Percentiles rank a stretch among this genome's conserved stretches.
Conservation (phyloP, 192 early-diverging fungal genomes). For the Mortierella claussenii region DNA sequence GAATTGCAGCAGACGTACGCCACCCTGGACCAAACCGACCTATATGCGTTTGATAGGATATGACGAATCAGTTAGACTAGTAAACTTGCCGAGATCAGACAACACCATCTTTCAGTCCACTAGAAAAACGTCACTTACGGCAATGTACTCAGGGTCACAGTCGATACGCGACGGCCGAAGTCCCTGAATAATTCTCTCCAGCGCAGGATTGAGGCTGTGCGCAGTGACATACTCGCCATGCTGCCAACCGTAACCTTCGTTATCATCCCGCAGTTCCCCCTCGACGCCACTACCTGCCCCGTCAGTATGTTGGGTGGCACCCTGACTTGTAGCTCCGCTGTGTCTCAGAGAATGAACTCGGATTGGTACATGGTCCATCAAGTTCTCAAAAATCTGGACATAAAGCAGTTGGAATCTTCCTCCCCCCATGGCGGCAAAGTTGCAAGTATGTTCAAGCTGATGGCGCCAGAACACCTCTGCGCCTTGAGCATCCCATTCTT, state of each 20-base stretch:
- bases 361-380: constrained; percentile 46
- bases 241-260: constrained; percentile 16
- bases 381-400: constrained; percentile 43
- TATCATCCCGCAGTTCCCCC: neutral
- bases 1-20: constrained; percentile 43
- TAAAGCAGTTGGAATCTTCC: constrained; percentile 49
- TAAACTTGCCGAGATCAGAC: no score
- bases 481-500: constrained; percentile 50
- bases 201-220: constrained; percentile 31
- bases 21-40: constrained; percentile 48
- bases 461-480: constrained; percentile 50
- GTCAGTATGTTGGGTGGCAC: neutral
- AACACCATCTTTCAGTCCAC: no score
- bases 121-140: constrained; percentile 17
- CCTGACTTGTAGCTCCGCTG: neutral
- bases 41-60: no score
- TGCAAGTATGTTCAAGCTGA: constrained; percentile 41
- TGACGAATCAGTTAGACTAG: no score
- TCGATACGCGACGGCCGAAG: constrained; percentile 50
- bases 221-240: constrained; percentile 50
- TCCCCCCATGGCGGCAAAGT: constrained; percentile 52
- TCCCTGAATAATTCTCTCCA: constrained; percentile 47
- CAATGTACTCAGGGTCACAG: constrained; percentile 51
- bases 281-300: neutral
- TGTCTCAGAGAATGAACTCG: constrained; percentile 36